phyloP scores from a whole-genome alignment of 768 basidiomycete species.

The Cyathus striatus region DNA sequence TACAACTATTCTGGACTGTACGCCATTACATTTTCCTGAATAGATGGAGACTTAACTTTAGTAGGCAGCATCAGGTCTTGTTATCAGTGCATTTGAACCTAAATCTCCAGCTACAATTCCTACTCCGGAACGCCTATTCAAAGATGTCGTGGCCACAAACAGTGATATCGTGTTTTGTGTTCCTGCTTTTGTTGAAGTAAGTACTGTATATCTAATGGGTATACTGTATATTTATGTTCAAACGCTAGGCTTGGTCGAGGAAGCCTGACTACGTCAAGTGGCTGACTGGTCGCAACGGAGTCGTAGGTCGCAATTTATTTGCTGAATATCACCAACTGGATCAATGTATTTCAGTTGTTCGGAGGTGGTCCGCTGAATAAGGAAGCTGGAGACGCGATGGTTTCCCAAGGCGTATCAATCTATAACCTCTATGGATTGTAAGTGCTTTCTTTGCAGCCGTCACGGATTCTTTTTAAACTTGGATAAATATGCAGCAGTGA shows the following conservation, averaged over 20 bases:
- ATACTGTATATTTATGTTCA: not conserved
- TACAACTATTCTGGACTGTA: slow-evolving; percentile 12
- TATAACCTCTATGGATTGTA: slow-evolving; percentile 27
- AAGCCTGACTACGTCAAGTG: slow-evolving; percentile 3
- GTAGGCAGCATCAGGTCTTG: slow-evolving; percentile 20
- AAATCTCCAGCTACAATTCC: slow-evolving; percentile 16
- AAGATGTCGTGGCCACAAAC: slow-evolving; percentile 13
- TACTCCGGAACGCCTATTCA: slow-evolving; percentile 22
- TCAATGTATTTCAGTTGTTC: slow-evolving; percentile 19
- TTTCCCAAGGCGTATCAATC: slow-evolving; percentile 24
- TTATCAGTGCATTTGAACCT: slow-evolving; percentile 22
- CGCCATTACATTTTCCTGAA: slow-evolving; percentile 12
- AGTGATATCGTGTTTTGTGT: slow-evolving; percentile 18
- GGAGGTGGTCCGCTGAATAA: slow-evolving; percentile 34
- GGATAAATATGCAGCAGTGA: slow-evolving; percentile 4
- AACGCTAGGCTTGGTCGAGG: slow-evolving; percentile 9
- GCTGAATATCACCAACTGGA: not conserved
- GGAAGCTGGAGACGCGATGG: slow-evolving; percentile 27
- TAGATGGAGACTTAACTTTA: slow-evolving; percentile 3
- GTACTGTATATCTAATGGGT: not conserved
- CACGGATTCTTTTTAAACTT: not conserved
- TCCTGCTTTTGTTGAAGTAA: slow-evolving; percentile 26
- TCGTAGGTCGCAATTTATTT: slow-evolving; percentile 17
- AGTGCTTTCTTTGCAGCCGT: slow-evolving; percentile 7
- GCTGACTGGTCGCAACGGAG: slow-evolving; percentile 18